Evolutionary conservation across 1,139 yeast genomes (phyloP).

Genomic region (Debaryomycetaceae sp.): DNA sequence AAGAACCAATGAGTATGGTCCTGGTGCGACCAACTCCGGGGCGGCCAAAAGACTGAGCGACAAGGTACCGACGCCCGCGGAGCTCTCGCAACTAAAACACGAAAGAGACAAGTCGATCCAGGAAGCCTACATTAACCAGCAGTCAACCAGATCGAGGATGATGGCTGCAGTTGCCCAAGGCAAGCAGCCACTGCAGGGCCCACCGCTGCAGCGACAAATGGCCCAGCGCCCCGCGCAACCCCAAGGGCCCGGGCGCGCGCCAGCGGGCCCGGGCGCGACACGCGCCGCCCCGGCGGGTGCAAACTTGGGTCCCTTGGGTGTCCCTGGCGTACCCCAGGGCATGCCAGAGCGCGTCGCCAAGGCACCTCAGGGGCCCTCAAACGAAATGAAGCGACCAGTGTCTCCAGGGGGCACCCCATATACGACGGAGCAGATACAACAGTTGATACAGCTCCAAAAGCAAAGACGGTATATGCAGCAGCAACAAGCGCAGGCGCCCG

Average conservation of each 20-base stretch:
- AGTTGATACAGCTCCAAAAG: conserved; percentile 46
- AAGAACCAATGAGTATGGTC: conserved; percentile 13
- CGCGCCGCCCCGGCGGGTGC: no score
- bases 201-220: conserved; percentile 12
- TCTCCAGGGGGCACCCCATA: conserved; percentile 52
- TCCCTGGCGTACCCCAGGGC: conserved; percentile 2
- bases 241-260: no score
- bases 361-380: no score
- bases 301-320: no score
- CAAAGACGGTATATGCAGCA: conserved; percentile 49
- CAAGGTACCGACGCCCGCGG: conserved; percentile 71
- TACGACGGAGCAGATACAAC: conserved; percentile 53
- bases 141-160: conserved; percentile 35
- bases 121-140: conserved; percentile 62
- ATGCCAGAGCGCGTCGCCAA: no score
- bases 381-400: conserved; percentile 36
- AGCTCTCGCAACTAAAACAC: conserved; percentile 71
- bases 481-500: conserved; percentile 25
- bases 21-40: conserved; percentile 4
- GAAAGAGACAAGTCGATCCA: conserved; percentile 84
- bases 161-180: conserved; percentile 39
- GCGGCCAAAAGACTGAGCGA: conserved; percentile 24
- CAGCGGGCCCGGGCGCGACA: no score
- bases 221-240: no score
- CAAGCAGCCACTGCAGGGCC: conserved; percentile 26